Percentiles rank a stretch among this genome's conserved stretches.
These are phyloP conservation scores for Rhazya stricta DNA, from an alignment of 257 asterid species.

Conservation along the genomic window DNA sequence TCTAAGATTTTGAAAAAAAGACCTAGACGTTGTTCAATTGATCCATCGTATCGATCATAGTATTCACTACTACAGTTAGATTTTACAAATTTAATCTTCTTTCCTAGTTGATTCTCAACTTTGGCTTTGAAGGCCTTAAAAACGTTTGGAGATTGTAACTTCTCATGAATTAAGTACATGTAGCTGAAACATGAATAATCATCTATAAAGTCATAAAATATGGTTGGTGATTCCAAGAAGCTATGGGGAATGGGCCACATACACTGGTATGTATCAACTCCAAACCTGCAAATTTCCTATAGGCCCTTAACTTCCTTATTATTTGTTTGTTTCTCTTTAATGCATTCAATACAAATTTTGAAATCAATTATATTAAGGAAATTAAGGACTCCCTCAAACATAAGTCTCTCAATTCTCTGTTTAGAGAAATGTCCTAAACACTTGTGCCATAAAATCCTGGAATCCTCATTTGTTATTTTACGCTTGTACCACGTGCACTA, in stretches of 20 bases:
- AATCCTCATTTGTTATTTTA: not conserved
- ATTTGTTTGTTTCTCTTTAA: not conserved
- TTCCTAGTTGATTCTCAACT: not conserved
- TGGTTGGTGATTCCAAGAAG: not conserved
- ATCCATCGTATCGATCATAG: too few relatives aligned
- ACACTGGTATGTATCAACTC: constrained; percentile 5
- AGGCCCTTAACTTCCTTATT: not conserved
- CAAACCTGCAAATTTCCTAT: not conserved
- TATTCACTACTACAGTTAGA: not conserved
- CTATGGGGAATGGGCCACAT: not conserved
- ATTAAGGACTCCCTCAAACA: not conserved
- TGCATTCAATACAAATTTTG: not conserved
- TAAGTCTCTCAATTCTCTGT: too few relatives aligned
- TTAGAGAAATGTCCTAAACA: too few relatives aligned
- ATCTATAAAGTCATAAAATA: constrained; percentile 4
- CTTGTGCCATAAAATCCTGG: not conserved
- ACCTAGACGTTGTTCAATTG: not conserved
- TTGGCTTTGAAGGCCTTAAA: too few relatives aligned
- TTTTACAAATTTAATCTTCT: not conserved
- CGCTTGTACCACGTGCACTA: not conserved
- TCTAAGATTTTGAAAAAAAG: too few relatives aligned
- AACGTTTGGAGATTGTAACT: too few relatives aligned
- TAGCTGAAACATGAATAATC: too few relatives aligned
- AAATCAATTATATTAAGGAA: too few relatives aligned
- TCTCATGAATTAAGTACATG: too few relatives aligned